Base-by-base conservation (phyloP, 192 early-diverging fungal species). In the Linnemannia zychae region DNA sequence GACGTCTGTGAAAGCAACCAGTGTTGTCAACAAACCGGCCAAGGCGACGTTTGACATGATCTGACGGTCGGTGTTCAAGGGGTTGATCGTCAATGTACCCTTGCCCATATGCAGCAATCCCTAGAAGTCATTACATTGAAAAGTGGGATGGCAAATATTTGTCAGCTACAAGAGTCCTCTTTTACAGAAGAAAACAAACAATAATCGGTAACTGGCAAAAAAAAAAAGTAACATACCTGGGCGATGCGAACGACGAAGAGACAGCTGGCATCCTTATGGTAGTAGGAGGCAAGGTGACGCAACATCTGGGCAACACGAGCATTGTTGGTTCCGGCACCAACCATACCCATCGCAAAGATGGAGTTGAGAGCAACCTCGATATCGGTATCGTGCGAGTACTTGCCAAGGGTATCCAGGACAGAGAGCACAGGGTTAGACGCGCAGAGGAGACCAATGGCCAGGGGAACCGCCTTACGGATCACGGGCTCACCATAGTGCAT, bases 331-430 rank as follows among this genome's bases (percentile, higher is more conserved):
- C 99, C 99, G 7, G 98, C 98, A 31, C 99, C 99, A 24, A 99
- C 96, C 70, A 99, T 88, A 72, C 99, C 99, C 98, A 99, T 98
- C 34, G 98, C 98, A 90, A 99, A 98, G 63, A 99, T 96, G 18
- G 99, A 98, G 87, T 96, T 98, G 38, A 95, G 89, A 12, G 99
- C 96, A 49, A 99, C 98, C 44, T 98, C 95, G 52, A 92, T 88
- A 88, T 99, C 99, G 75, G 97, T 97, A 91, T 99, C 99, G 90
- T 99, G 99, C 49, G 99, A 99, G 87, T 97, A 97, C 89, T 99
- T 99, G 91, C 95, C 97, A 66, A 99, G 92, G 20, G 97, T 96
- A 77, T 99, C 99, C 13, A 99, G 89, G 46, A 99, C 95, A 60
- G 93, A 90, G 16, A 98, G 94, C 17, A 96, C 87, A 71, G 99